Evolutionary conservation across 2,329 filamentous ascomycete genomes (phyloP), one percentile per base, ranked within the genome.

Genomic region (Fusarium succisae): DNA sequence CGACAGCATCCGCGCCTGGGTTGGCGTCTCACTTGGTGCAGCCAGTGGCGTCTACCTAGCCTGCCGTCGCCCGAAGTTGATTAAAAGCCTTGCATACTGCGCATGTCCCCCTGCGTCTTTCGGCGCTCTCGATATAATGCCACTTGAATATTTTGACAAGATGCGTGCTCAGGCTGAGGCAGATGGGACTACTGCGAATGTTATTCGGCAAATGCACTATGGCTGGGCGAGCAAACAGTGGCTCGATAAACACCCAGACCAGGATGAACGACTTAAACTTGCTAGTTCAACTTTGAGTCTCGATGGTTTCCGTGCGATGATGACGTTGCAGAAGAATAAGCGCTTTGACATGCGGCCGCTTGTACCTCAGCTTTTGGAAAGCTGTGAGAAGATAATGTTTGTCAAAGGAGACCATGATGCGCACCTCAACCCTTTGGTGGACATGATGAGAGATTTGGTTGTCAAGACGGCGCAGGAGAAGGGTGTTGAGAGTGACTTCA

Each of bases 141-240:
- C 63, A 7, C 26, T 9, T 4, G 26, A 51, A 7, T 9, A 28
- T 8, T 60, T 67, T 9, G 32, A 67, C n/a, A 43, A 39, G 9
- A 67, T 67, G 64, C 44, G 64, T 1, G 44, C 45, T 0, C 37
- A 50, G 15, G 62, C 50, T 17, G 62, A 66, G 8, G 32, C 30
- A 9, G 64, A 67, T 28, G 50, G 44, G 4, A 59, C 62, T 4
- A 51, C 62, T 7, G 44, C 50, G 1, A 59, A 51, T 5, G 50
- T 37, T 3, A 66, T 66, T 9, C 62, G 64, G 0, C 64, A 66
- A 8, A 66, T 67, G 50, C 50, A 67, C 32, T 59, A 66, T 3
- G 62, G 62, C 10, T 66, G 64, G 50, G 64, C 64, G 30, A 67
- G 62, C 6, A 66, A 59, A n/a, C 50, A 60, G 10, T 67, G 62